A percentile compares a stretch with the other conserved stretches of the same genome.
These are phyloP conservation scores for Earliella scabrosa DNA, from an alignment of 1,284 basidiomycete species.

Conservation along the genomic window DNA sequence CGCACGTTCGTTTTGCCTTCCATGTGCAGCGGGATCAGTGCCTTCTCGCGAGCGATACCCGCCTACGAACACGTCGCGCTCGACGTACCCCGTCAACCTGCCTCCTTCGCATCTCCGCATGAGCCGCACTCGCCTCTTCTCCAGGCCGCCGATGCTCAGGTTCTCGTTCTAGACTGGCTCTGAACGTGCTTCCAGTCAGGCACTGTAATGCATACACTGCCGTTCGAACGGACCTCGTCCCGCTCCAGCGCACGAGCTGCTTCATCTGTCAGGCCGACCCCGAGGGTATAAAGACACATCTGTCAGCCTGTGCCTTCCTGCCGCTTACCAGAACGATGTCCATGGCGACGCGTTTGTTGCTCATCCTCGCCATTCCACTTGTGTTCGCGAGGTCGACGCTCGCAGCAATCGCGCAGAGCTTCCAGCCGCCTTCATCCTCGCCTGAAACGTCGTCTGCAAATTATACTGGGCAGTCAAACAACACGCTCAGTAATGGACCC, in stretches of 20 bases:
- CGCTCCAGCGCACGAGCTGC: too few species aligned
- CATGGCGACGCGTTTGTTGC: constrained; percentile 1
- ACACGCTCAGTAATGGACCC: constrained; percentile 40
- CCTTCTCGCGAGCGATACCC: not conserved
- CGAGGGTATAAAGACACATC: too few species aligned
- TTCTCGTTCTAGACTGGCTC: too few species aligned
- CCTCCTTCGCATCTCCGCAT: not conserved
- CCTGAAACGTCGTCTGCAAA: constrained; percentile 38
- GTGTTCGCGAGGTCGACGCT: constrained; percentile 25
- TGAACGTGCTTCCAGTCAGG: too few species aligned
- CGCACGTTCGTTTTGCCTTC: not conserved
- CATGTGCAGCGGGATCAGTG: not conserved
- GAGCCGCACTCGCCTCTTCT: too few species aligned
- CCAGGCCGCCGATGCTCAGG: too few species aligned
- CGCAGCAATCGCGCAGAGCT: constrained; percentile 39
- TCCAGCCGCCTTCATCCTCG: constrained; percentile 41
- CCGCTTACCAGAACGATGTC: not conserved
- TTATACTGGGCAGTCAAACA: constrained; percentile 46
- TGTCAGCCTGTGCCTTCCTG: constrained; percentile 1
- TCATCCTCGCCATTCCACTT: constrained; percentile 12
- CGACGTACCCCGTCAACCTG: not conserved
- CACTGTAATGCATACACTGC: too few species aligned
- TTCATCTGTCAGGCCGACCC: too few species aligned
- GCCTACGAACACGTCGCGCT: not conserved
- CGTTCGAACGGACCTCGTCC: too few species aligned